phyloP scores from a whole-genome alignment of 75 land plant species.

The Sequoia sempervirens region DNA sequence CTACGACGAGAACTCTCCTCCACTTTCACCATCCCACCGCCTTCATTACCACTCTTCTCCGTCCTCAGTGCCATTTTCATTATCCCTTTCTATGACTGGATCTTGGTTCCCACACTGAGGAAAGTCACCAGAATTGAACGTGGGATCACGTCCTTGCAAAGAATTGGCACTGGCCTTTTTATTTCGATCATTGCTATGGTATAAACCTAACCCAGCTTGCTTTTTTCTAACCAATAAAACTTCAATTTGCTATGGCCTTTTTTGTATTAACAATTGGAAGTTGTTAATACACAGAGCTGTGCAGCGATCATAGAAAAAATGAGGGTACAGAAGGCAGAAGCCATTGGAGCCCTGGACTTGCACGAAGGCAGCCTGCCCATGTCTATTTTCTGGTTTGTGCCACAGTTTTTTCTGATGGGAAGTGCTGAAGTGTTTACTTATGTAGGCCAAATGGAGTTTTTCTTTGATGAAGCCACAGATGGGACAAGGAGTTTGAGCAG shows the following conservation, averaged over 20 bases:
- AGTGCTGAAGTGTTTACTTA: slow-evolving; percentile 55
- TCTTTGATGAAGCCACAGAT: slow-evolving; percentile 60
- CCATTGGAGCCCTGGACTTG: slow-evolving; percentile 18
- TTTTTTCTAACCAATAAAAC: not conserved
- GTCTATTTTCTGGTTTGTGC: slow-evolving; percentile 64
- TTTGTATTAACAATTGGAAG: too few species aligned
- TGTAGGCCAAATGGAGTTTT: slow-evolving; percentile 75
- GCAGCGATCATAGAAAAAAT: slow-evolving; percentile 41
- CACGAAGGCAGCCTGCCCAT: slow-evolving; percentile 27
- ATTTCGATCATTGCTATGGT: slow-evolving; percentile 36
- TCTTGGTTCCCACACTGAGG: slow-evolving; percentile 34
- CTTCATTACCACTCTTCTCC: slow-evolving; percentile 37
- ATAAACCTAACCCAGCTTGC: not conserved
- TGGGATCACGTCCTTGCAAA: slow-evolving; percentile 51
- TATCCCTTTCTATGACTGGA: slow-evolving; percentile 47
- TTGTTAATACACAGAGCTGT: not conserved
- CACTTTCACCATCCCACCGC: slow-evolving; percentile 40
- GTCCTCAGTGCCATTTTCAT: slow-evolving; percentile 31
- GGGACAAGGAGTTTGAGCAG: slow-evolving; percentile 54
- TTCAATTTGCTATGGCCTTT: too few species aligned
- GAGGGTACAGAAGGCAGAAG: slow-evolving; percentile 15
- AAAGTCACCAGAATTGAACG: slow-evolving; percentile 22
- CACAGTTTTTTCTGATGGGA: slow-evolving; percentile 62
- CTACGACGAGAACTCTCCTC: slow-evolving; percentile 28
- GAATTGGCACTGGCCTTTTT: slow-evolving; percentile 52